Conservation (phyloP, 169 alveolate species). For the Cryptosporidium ryanae region DNA sequence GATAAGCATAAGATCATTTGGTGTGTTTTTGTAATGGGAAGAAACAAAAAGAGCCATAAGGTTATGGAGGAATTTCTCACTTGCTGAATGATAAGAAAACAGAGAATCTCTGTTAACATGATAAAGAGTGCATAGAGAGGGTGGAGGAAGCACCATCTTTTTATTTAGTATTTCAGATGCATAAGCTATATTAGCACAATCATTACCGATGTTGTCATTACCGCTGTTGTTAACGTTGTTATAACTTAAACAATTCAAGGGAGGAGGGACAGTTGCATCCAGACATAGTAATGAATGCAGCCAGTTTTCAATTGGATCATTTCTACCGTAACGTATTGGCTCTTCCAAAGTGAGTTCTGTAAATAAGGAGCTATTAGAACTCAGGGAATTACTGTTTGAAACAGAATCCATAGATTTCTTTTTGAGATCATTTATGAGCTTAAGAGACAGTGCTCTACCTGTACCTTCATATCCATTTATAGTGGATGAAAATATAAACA, state of each 20-base stretch:
- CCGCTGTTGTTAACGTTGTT: background rate
- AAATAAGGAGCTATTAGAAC: slow-evolving; percentile 68
- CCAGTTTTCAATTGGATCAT: slow-evolving; percentile 99
- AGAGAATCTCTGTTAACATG: slow-evolving; percentile 97
- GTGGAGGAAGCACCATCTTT: slow-evolving; percentile 88
- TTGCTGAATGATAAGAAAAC: slow-evolving; percentile 95
- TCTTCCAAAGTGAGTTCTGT: slow-evolving; percentile 90
- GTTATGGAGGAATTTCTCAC: slow-evolving; percentile 95
- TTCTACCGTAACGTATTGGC: slow-evolving; percentile 97
- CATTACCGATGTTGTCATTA: background rate
- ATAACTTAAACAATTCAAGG: slow-evolving; percentile 62
- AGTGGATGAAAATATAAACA: slow-evolving; percentile 97
- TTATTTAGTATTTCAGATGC: slow-evolving; percentile 59
- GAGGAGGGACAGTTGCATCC: slow-evolving; percentile 93
- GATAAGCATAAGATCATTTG: slow-evolving; percentile 97
- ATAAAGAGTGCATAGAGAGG: slow-evolving; percentile 93
- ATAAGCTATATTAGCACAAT: no score
- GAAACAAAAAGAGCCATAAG: slow-evolving; percentile 96
- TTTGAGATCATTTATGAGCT: slow-evolving; percentile 93
- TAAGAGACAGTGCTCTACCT: slow-evolving; percentile 97
- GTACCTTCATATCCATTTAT: slow-evolving; percentile 99
- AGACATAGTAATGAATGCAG: slow-evolving; percentile 93
- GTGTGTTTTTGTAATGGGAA: slow-evolving; percentile 99
- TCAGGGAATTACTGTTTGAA: slow-evolving; percentile 35
- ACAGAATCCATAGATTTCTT: slow-evolving; percentile 73